Percentiles rank a stretch among this genome's conserved stretches.
These are phyloP conservation scores for Botrytis fragariae DNA, from an alignment of 2,329 filamentous ascomycete genomes.

Conservation along the genomic window DNA sequence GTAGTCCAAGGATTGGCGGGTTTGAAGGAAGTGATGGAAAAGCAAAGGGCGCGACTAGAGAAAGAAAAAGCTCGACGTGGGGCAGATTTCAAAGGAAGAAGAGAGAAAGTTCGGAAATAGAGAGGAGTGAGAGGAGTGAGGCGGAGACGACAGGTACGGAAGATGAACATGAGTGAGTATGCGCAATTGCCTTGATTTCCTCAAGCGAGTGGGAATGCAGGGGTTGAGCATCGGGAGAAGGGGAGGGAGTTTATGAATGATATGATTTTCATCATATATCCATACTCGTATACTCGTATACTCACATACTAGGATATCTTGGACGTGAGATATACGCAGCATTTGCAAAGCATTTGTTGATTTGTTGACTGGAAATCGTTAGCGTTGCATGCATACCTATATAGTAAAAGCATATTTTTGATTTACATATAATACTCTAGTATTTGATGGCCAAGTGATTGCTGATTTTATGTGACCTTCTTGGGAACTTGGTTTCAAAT, in stretches of 20 bases:
- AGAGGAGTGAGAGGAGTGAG: constrained; percentile 35
- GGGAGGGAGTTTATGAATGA: background rate
- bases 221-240: no score
- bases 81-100: constrained; percentile 34
- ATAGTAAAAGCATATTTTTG: constrained; percentile 5
- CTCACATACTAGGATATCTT: background rate
- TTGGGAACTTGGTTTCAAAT: no score
- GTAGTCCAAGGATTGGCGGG: constrained; percentile 56
- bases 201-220: background rate
- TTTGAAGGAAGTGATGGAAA: constrained; percentile 45
- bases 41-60: constrained; percentile 36
- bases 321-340: background rate
- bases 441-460: background rate
- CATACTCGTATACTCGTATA: background rate
- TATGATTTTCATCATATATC: background rate
- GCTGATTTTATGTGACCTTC: background rate
- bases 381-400: background rate
- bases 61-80: constrained; percentile 36
- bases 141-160: constrained; percentile 34
- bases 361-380: background rate
- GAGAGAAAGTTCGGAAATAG: constrained; percentile 36
- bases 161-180: constrained; percentile 29
- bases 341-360: background rate
- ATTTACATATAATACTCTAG: background rate
- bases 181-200: background rate